phyloP scores from a whole-genome alignment of 805 yeast species.

The Isabelozyma rhagii region DNA sequence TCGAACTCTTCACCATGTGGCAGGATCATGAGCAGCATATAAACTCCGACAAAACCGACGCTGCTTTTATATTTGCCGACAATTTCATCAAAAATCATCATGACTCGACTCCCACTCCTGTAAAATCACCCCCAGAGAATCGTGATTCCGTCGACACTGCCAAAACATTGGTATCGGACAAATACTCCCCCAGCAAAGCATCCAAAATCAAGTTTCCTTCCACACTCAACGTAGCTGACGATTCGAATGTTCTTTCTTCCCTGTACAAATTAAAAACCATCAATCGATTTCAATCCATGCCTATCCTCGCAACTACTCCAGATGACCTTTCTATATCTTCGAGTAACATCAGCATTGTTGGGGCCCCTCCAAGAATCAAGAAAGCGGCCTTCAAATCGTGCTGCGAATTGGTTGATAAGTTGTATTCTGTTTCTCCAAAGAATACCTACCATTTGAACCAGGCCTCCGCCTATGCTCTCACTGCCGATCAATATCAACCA shows the following conservation, averaged over 20 bases:
- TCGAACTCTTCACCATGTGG: not conserved
- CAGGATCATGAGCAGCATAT: not conserved
- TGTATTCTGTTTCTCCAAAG: slow-evolving; percentile 39
- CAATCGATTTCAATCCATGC: not conserved
- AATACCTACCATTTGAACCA: slow-evolving; percentile 34
- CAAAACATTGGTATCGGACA: not conserved
- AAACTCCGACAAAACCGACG: not conserved
- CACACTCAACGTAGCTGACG: not conserved
- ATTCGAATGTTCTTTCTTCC: not conserved
- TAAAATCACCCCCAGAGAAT: not conserved
- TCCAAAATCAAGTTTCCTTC: not conserved
- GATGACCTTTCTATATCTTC: not conserved
- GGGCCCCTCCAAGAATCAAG: not conserved
- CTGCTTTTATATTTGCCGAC: not conserved
- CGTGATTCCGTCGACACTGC: not conserved
- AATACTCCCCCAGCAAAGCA: not conserved
- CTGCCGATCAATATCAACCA: slow-evolving; percentile 9
- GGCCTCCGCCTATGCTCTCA: slow-evolving; percentile 20
- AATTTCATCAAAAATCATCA: not conserved
- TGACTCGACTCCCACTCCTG: not conserved
- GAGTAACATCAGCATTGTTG: not conserved
- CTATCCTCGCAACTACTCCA: not conserved
- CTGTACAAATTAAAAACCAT: not conserved
- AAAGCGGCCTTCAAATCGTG: slow-evolving; percentile 14
- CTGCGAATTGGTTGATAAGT: slow-evolving; percentile 27